These are phyloP conservation scores for Podospora anserina DNA, from an alignment of 495 filamentous ascomycete species.

Conservation along the genomic window DNA sequence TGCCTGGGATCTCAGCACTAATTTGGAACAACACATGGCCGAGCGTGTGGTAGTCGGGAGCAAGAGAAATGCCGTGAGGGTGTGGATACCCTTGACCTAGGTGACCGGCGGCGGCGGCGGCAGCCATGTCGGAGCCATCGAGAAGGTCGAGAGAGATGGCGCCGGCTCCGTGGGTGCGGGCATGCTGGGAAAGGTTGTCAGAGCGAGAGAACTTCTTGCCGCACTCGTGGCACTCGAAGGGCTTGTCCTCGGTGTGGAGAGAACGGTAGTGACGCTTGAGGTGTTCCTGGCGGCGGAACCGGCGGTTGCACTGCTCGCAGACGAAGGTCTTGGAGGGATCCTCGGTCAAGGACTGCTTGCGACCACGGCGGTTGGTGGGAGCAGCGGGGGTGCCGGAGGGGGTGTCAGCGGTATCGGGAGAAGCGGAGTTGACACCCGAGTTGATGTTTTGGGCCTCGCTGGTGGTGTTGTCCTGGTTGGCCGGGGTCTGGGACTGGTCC, in stretches of 20 bases:
- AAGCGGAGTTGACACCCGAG: conserved; percentile 28
- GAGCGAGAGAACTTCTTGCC: conserved; percentile 99
- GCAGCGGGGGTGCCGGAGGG: conserved; percentile 43
- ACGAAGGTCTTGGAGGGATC: conserved; percentile 98
- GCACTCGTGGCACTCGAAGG: conserved; percentile 94
- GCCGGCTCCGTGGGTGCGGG: conserved; percentile 86
- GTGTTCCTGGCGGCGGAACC: conserved; percentile 98
- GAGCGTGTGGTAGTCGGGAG: conserved; percentile 58
- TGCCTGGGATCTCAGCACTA: conserved; percentile 63
- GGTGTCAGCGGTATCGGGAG: conserved; percentile 31
- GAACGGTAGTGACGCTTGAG: conserved; percentile 98
- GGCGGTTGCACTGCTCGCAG: conserved; percentile 90
- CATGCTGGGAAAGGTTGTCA: conserved; percentile 95
- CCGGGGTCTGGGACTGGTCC: conserved; percentile 36
- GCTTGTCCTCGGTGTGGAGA: conserved; percentile 97
- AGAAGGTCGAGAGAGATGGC: conserved; percentile 87
- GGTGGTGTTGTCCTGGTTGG: conserved; percentile 29
- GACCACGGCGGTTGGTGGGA: conserved; percentile 85
- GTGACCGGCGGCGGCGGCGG: conserved; percentile 22
- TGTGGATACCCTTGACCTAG: conserved; percentile 15
- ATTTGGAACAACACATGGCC: conserved; percentile 74
- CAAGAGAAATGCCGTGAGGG: conserved; percentile 33
- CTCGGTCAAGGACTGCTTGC: conserved; percentile 97
- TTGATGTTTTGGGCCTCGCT: conserved; percentile 21
- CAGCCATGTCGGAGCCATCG: conserved; percentile 61